These are phyloP conservation scores for Aegilops sharonensis DNA, from an alignment of 176 grass and related monocot genomes.

Conservation along the genomic window DNA sequence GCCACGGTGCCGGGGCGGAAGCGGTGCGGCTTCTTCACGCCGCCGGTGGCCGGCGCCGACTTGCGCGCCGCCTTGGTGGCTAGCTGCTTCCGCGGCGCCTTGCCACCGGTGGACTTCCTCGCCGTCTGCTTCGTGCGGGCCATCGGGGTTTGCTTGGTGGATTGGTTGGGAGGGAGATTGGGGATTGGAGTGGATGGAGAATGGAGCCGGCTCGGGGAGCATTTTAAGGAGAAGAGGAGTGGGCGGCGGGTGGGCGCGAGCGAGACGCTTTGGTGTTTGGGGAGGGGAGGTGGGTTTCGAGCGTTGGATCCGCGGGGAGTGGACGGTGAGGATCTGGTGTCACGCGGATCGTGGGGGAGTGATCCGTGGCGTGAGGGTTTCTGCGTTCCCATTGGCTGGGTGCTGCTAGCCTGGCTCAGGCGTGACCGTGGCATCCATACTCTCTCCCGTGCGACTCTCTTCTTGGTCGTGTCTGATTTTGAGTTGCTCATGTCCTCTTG, in stretches of 20 bases:
- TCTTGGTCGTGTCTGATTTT: no score
- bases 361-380: not conserved
- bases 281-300: not conserved
- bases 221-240: not conserved
- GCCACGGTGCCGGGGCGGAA: slow-evolving; percentile 71
- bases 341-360: not conserved
- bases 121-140: slow-evolving; percentile 75
- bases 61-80: slow-evolving; percentile 66
- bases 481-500: no score
- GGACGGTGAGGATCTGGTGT: not conserved
- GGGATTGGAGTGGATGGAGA: not conserved
- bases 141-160: slow-evolving; percentile 14
- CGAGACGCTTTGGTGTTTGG: not conserved
- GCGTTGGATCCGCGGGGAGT: not conserved
- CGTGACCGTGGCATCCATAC: no score
- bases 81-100: slow-evolving; percentile 65
- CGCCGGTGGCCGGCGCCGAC: slow-evolving; percentile 57
- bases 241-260: not conserved
- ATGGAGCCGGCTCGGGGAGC: not conserved
- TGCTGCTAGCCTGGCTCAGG: not conserved
- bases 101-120: slow-evolving; percentile 65
- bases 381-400: not conserved
- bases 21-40: slow-evolving; percentile 72
- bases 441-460: no score
- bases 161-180: not conserved